These are phyloP conservation scores for Prunus kanzakura DNA, from an alignment of 306 rosid species.

Conservation along the genomic window DNA sequence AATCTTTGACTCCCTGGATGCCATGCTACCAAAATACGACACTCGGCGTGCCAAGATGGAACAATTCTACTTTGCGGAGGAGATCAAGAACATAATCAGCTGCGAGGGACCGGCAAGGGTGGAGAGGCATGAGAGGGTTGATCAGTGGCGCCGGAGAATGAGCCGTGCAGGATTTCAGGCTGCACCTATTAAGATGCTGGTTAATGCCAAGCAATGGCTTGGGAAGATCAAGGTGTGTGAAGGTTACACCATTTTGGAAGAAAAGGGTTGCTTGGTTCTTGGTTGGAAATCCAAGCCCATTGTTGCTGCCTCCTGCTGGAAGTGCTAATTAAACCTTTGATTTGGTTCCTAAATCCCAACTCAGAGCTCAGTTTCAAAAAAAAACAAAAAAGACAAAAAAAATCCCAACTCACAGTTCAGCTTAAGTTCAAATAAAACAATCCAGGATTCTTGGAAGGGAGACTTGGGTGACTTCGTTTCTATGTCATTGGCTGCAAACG, in stretches of 20 bases:
- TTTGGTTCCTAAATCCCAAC: conserved; percentile 1
- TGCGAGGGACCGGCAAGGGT: conserved; percentile 81
- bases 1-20: conserved; percentile 77
- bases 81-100: conserved; percentile 92
- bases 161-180: conserved; percentile 84
- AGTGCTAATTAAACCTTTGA: conserved; percentile 40
- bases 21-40: conserved; percentile 76
- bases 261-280: conserved; percentile 82
- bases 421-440: conserved; percentile 30
- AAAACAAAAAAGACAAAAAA: background rate
- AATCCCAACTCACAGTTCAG: conserved; percentile 9
- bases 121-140: conserved; percentile 91
- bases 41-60: conserved; percentile 75
- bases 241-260: conserved; percentile 72
- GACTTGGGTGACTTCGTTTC: background rate
- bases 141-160: conserved; percentile 90
- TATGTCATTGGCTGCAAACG: conserved; percentile 7
- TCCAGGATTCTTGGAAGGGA: conserved; percentile 10
- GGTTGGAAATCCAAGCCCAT: conserved; percentile 92
- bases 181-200: conserved; percentile 55
- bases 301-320: conserved; percentile 92
- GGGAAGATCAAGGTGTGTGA: conserved; percentile 46
- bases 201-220: conserved; percentile 80
- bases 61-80: conserved; percentile 89
- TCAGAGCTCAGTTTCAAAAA: background rate